Percentiles rank a stretch among this genome's conserved stretches.
Evolutionary conservation across 441 rosid genomes (phyloP).

Genomic region (Bruguiera hainesii): DNA sequence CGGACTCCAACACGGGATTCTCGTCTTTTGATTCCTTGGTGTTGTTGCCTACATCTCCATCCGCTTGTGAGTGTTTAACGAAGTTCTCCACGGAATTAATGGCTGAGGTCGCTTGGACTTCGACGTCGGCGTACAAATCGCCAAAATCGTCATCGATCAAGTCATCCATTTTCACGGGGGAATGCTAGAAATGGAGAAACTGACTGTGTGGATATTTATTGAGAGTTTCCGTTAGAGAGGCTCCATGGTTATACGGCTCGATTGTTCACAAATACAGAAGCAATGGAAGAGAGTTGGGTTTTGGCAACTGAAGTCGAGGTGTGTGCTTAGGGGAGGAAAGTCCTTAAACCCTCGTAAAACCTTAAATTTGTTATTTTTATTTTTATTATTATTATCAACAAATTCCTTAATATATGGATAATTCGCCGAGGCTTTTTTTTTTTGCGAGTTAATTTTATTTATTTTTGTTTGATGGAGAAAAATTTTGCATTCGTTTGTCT

Average conservation of each 20-base stretch:
- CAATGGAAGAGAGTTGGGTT: too few relatives aligned
- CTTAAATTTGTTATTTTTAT: too few relatives aligned
- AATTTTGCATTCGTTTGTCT: too few relatives aligned
- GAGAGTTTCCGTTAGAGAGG: not conserved
- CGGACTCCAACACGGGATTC: constrained; percentile 9
- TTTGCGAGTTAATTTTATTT: too few relatives aligned
- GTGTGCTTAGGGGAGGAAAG: too few relatives aligned
- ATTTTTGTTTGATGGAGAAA: too few relatives aligned
- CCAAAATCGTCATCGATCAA: constrained; percentile 61
- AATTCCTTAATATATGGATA: too few relatives aligned
- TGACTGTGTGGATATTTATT: not conserved
- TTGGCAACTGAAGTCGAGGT: too few relatives aligned
- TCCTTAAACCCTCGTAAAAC: too few relatives aligned
- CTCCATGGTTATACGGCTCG: not conserved
- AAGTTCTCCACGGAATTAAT: constrained; percentile 19
- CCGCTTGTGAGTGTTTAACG: constrained; percentile 18
- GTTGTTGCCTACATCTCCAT: constrained; percentile 1
- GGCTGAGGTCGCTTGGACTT: constrained; percentile 32
- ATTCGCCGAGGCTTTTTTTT: too few relatives aligned
- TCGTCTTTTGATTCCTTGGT: not conserved
- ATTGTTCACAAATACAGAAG: too few relatives aligned
- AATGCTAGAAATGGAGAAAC: not conserved
- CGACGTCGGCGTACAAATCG: constrained; percentile 51
- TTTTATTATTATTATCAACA: too few relatives aligned
- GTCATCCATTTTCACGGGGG: constrained; percentile 32